phyloP scores from a whole-genome alignment of 768 basidiomycete species.

The Amanita pseudoporphyria region DNA sequence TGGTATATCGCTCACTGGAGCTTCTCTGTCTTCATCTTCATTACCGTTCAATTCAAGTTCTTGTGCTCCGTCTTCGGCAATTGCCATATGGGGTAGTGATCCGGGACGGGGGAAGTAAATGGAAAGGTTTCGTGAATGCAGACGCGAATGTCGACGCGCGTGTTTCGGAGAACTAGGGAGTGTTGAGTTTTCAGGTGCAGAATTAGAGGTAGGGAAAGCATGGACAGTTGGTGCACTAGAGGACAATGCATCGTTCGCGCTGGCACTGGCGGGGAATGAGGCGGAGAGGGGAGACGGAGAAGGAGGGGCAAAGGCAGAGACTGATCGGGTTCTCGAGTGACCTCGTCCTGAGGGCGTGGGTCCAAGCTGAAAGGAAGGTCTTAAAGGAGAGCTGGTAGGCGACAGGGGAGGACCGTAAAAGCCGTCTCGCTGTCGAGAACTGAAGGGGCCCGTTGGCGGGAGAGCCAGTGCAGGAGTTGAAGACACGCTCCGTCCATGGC shows the following conservation, averaged over 20 bases:
- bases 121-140: conserved; percentile 88
- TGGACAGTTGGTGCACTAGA: conserved; percentile 11
- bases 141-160: conserved; percentile 47
- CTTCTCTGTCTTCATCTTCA: conserved; percentile 29
- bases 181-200: conserved; percentile 15
- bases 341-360: neutral
- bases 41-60: too few relatives aligned
- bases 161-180: conserved; percentile 16
- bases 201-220: conserved; percentile 8
- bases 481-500: conserved; percentile 2
- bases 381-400: neutral
- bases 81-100: conserved; percentile 44
- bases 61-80: conserved; percentile 59
- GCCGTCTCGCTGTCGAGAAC: too few relatives aligned
- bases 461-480: neutral
- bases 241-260: conserved; percentile 16
- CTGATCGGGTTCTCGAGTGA: conserved; percentile 2
- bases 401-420: neutral
- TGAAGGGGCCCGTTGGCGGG: too few relatives aligned
- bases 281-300: conserved; percentile 42
- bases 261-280: conserved; percentile 14
- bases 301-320: conserved; percentile 10
- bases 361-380: conserved; percentile 1
- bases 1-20: conserved; percentile 38
- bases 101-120: conserved; percentile 86